Base-by-base conservation (phyloP, 768 basidiomycete species). In the Tricholoma terreum region DNA sequence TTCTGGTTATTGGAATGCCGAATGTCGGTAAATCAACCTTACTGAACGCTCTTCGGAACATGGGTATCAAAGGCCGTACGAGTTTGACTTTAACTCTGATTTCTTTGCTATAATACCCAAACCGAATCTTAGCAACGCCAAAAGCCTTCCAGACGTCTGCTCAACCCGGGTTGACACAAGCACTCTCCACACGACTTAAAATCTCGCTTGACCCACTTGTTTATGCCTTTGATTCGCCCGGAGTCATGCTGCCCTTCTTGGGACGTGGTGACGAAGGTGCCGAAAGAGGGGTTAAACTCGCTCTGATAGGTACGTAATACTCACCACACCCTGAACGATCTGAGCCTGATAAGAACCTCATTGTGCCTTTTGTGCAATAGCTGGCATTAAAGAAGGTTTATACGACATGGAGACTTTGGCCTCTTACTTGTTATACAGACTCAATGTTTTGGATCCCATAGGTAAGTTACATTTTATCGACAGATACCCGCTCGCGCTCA, bases 1-100 rank as follows among this genome's bases (percentile, higher is more conserved):
- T 98, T 6, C 80, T 98, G 2, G 93, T 98, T 21, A 87, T 97
- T 57, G 97, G 97, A 21, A 98, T 99, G 96, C 97, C 97, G 15
- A 98, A 98, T 70, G 94, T 98, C 48, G 96, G 96, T 40, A 98
- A 99, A 75, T 98, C 95, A 12, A 95, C 92, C 2, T 73, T 98
- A 51, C 77, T 99, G 11, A 99, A 99, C 67, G 85, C 93, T 1
- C 79, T 99, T 24, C 84, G 96, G 42, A 86, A 84, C 65, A 86
- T 86, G 67, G 96, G 96, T 10, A 90, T 96, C 45, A 78, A 81
- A 64, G 94, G 94, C 68, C 87, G 94, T 95, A 71, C 69, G 86
- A 82, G 54, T 40, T 24, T 58, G 55, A 57, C 51, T 57, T 33
- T 22, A 48, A 50, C 24, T 46, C 54, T 56, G 51, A 46, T 24